These are phyloP conservation scores for Ogataea paraovalis DNA, from an alignment of 805 yeast species.

Conservation along the genomic window DNA sequence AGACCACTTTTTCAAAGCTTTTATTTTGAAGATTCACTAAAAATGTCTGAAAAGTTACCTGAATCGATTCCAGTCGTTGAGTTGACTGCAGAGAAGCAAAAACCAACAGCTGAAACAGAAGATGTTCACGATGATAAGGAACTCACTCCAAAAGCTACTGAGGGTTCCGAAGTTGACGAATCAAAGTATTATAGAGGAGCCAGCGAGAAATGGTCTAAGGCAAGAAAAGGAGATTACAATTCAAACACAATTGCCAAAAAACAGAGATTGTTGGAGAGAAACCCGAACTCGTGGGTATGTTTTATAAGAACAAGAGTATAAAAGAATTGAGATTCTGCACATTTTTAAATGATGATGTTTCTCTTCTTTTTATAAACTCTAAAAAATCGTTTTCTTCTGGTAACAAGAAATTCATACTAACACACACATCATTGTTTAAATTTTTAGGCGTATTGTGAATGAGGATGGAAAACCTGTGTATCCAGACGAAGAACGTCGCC, in stretches of 20 bases:
- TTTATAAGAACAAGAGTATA: slow-evolving; percentile 10
- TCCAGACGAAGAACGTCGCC: slow-evolving; percentile 53
- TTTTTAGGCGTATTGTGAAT: slow-evolving; percentile 44
- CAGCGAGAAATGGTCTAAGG: slow-evolving; percentile 19
- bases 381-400: no score
- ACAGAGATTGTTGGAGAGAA: slow-evolving; percentile 26
- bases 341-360: slow-evolving; percentile 1
- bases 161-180: slow-evolving; percentile 3
- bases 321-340: no score
- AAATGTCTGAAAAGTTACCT: not conserved
- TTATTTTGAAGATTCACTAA: not conserved
- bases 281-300: slow-evolving; percentile 58
- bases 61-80: not conserved
- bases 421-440: slow-evolving; percentile 1
- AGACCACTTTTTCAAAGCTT: no score
- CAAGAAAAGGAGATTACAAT: slow-evolving; percentile 25
- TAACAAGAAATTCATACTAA: not conserved
- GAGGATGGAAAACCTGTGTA: slow-evolving; percentile 60
- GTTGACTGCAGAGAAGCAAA: not conserved
- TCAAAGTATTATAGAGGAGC: slow-evolving; percentile 6
- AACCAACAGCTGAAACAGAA: not conserved
- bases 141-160: not conserved
- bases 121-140: not conserved
- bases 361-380: not conserved
- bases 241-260: slow-evolving; percentile 27